Evolutionary conservation across 108 stramenopile species (phyloP), one percentile per base, ranked within the genome.

Genomic region (Conticribra weissflogii): DNA sequence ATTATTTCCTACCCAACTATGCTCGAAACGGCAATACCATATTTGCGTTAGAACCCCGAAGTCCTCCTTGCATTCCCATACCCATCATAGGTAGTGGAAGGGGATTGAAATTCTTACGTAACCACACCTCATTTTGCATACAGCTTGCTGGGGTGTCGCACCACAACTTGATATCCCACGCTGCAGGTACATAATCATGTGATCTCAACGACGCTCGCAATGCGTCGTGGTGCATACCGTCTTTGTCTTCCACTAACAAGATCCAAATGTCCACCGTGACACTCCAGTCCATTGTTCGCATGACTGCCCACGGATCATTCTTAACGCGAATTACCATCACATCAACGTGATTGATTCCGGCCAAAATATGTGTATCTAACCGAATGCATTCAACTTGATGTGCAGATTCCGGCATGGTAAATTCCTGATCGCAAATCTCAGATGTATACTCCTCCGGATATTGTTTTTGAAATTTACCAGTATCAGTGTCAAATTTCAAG

Each of bases 101-200:
- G 2, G 83, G 79, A 48, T 81, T 84, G 25, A 81, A 84, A 17
- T 70, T 75, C 59, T 84, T 81, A 18, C 71, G 64, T 28, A 84
- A 52, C 79, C 74, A 84, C 16, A 84, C 83, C 63, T 84, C 79
- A 63, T 84, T 84, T 31, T 68, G 53, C 73, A 79, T 63, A 41
- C 83, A 84, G 33, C 66, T 50, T 15, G 41, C 44, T 8, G 72
- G 74, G 33, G 70, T 63, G n/a, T 67, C 71, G 54, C 83, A 84
- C 83, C 83, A 84, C 1, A 80, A 67, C 33, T 78, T 81, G 30
- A 84, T 74, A 59, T 84, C 83, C 83, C 83, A 84, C 32, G 76
- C 71, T 16, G 83, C 83, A 36, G 71, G 79, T 1, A 81, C 71
- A 66, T 84, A 84, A 28, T 77, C 75, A 50, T 84, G 75, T n/a